Evolutionary conservation across 768 basidiomycete species (phyloP).

Genomic region (Agrocybe pediades): DNA sequence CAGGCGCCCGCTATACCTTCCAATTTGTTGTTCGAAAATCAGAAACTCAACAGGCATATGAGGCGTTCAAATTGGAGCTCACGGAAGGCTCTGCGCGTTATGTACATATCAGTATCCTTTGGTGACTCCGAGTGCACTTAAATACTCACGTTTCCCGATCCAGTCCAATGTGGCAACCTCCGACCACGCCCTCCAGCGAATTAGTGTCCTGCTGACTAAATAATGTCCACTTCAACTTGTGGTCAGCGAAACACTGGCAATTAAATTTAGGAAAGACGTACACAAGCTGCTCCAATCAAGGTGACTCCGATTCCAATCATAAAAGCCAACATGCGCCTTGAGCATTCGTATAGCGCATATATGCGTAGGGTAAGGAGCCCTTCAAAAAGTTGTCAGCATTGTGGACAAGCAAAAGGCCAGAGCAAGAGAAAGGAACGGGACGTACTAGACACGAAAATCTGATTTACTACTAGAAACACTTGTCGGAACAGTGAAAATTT

Average conservation of each 20-base stretch:
- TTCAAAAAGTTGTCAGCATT: constrained; percentile 16
- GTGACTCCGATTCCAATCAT: constrained; percentile 33
- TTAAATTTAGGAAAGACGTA: no score
- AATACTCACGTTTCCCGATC: constrained; percentile 30
- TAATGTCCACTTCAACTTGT: constrained; percentile 43
- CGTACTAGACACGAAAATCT: constrained; percentile 49
- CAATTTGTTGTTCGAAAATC: neutral
- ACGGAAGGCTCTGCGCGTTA: constrained; percentile 19
- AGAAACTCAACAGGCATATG: no score
- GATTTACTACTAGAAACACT: constrained; percentile 40
- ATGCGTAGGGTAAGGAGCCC: constrained; percentile 49
- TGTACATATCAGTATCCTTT: neutral
- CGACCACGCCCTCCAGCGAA: constrained; percentile 17
- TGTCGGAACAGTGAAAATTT: constrained; percentile 41
- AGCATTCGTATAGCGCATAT: constrained; percentile 49
- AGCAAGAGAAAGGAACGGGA: neutral
- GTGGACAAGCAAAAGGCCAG: neutral
- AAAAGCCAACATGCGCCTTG: constrained; percentile 35
- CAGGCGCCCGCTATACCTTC: constrained; percentile 43
- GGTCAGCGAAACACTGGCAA: no score
- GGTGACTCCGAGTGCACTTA: neutral
- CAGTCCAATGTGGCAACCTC: constrained; percentile 38
- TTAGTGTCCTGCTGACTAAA: constrained; percentile 35
- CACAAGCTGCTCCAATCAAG: constrained; percentile 33
- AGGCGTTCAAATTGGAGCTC: no score